Base-by-base conservation (phyloP, 345 rosid genomes). In the Salix dunnii region DNA sequence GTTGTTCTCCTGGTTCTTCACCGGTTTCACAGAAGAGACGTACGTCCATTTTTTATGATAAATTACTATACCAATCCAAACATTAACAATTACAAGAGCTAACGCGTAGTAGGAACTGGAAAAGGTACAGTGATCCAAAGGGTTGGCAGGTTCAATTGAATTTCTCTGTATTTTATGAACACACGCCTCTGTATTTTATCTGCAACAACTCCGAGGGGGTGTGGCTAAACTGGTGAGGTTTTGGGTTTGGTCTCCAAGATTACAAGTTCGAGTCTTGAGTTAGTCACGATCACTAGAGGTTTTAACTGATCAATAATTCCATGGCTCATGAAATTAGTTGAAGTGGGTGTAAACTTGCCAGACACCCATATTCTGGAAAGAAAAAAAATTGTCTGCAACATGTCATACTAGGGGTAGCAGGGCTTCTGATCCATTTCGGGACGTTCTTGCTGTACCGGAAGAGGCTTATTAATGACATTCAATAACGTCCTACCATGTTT, bases 1-100 rank as follows among this genome's bases (percentile, higher is more conserved):
- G 23, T 73, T 71, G 71, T 71, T 84, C 65, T 48, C 40, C 71
- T 76, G 66, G 55, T 70, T 77, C 70, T 48, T 16, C 70, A 7
- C 23, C 51, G 18, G 35, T 31, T 25, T 35, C 42, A 13, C 18
- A 0, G 55, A 43, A 28, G 33, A 74, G 38, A 58, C 76, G 36
- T 9, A 2, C 17, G 2, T 38, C 66, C 5, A 14, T 25, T 31
- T 61, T 11, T 35, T 2, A 2, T 25, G 46, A 49, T 14, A 67
- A 71, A 16, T 70, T 10, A 53, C 3, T 20, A 16, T 6, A 10
- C 13, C 31, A 3, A 55, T 55, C 6, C 23, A 70, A 81, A 62
- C 78, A 42, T 76, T 64, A 62, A 51, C 72, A 68, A 18, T 23
- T n/a, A 5, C 36, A 20, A 35, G 60, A 70, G 25, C 73, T 27